These are phyloP conservation scores for Wickerhamiella azymoides DNA, from an alignment of 805 yeast species.

Conservation along the genomic window DNA sequence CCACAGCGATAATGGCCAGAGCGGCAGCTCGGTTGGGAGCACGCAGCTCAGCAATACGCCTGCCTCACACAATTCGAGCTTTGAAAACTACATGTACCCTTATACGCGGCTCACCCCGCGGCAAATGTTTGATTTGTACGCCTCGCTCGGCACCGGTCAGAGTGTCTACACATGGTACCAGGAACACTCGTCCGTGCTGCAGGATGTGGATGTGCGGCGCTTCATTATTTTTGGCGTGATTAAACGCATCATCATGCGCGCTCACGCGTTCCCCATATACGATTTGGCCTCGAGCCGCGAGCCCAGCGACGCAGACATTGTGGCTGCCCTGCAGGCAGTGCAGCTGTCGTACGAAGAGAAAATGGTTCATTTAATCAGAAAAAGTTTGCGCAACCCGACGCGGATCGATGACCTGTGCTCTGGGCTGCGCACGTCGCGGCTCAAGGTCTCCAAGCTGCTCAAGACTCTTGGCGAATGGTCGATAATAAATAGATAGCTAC, in stretches of 20 bases:
- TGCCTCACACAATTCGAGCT: constrained; percentile 1
- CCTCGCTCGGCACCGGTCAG: constrained; percentile 65
- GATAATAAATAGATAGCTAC: constrained; percentile 9
- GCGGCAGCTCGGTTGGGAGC: constrained; percentile 9
- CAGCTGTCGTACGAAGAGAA: not conserved
- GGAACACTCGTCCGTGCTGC: constrained; percentile 43
- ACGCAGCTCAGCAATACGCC: constrained; percentile 8
- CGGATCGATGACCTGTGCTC: constrained; percentile 19
- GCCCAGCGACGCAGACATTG: constrained; percentile 2
- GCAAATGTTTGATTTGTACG: constrained; percentile 52
- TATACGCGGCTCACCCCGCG: constrained; percentile 4
- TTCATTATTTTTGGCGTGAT: constrained; percentile 78
- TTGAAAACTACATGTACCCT: not conserved
- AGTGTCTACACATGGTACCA: constrained; percentile 71
- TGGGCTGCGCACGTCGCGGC: constrained; percentile 16
- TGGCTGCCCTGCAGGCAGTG: constrained; percentile 2
- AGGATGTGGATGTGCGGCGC: constrained; percentile 65
- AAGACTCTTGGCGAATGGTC: constrained; percentile 17
- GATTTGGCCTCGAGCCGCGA: constrained; percentile 13
- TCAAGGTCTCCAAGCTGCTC: constrained; percentile 13
- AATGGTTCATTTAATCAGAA: constrained; percentile 1
- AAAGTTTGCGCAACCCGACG: constrained; percentile 11
- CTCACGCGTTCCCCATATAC: constrained; percentile 59
- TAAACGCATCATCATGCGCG: constrained; percentile 68
- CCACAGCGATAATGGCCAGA: not conserved